Evolutionary conservation across 225 moss, liverwort and hornwort genomes (phyloP).

Genomic region (Sphagnum contortum): DNA sequence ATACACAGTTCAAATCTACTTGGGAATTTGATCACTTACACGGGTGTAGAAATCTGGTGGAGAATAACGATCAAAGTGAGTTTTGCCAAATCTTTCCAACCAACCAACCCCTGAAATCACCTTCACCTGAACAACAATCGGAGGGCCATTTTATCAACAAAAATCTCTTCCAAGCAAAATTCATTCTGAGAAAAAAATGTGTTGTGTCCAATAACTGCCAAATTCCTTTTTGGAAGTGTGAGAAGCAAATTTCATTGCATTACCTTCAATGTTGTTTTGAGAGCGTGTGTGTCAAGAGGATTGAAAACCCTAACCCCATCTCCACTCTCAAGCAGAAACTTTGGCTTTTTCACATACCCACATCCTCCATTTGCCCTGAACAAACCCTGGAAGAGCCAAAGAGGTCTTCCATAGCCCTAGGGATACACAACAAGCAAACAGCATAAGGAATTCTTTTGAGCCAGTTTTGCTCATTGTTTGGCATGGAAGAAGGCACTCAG

Average conservation of each 20-base stretch:
- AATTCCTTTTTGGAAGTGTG: too few species aligned
- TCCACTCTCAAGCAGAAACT: slow-evolving; percentile 28
- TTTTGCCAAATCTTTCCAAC: slow-evolving; percentile 47
- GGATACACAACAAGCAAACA: too few species aligned
- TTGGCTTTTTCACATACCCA: slow-evolving; percentile 44
- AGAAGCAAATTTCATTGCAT: neutral
- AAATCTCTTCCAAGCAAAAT: too few species aligned
- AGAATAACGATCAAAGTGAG: slow-evolving; percentile 41
- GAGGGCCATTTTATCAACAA: too few species aligned
- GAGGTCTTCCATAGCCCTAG: slow-evolving; percentile 41
- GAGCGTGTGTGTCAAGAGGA: slow-evolving; percentile 14
- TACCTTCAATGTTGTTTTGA: slow-evolving; percentile 27
- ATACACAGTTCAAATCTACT: too few species aligned
- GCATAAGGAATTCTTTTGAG: too few species aligned
- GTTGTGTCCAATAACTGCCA: too few species aligned
- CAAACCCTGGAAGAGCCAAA: slow-evolving; percentile 41
- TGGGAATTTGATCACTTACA: slow-evolving; percentile 8
- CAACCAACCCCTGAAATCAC: slow-evolving; percentile 46
- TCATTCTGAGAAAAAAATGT: too few species aligned
- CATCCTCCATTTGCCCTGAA: slow-evolving; percentile 48
- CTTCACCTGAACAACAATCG: slow-evolving; percentile 23
- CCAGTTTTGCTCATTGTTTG: too few species aligned
- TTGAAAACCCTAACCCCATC: slow-evolving; percentile 17
- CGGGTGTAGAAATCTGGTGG: slow-evolving; percentile 56
- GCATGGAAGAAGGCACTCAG: too few species aligned